Conservation (phyloP, 352 stramenopile genomes). For the Globisporangium viniferum region DNA sequence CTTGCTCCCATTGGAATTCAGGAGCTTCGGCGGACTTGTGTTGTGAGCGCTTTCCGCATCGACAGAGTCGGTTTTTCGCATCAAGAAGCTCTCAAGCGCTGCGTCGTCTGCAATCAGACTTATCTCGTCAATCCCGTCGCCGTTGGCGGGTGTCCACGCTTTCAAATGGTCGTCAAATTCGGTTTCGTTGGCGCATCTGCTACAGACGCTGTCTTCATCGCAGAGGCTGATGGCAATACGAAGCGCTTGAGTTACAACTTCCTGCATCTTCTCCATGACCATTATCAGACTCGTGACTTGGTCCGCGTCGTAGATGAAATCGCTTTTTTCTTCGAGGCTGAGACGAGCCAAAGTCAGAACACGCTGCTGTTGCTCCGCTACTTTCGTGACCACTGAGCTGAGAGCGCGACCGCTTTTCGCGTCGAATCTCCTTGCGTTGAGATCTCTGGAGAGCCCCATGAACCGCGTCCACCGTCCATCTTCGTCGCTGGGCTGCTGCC, state of each 20-base stretch:
- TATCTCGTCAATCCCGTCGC: neutral
- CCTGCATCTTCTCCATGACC: conserved; percentile 1
- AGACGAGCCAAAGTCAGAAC: neutral
- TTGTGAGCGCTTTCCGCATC: too few species aligned
- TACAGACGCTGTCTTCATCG: neutral
- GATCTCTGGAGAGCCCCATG: neutral
- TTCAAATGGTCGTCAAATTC: neutral
- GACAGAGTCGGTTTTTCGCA: neutral
- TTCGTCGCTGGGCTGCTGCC: neutral
- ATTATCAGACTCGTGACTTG: neutral
- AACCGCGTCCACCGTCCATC: conserved; percentile 5
- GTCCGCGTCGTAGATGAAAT: neutral
- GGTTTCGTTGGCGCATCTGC: neutral
- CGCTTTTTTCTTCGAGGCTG: neutral
- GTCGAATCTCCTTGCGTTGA: conserved; percentile 7
- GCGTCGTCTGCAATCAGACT: neutral
- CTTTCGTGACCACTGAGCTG: neutral
- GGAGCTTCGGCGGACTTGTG: neutral
- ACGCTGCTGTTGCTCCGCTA: conserved; percentile 7
- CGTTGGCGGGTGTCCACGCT: too few species aligned
- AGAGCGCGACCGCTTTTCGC: conserved; percentile 10
- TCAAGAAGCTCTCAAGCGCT: conserved; percentile 12
- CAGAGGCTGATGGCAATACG: neutral
- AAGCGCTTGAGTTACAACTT: neutral
- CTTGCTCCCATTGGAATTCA: neutral